A percentile compares a stretch with the other conserved stretches of the same genome.
These are phyloP conservation scores for Gynostemma pentaphyllum DNA, from an alignment of 306 rosid genomes.

Conservation along the genomic window DNA sequence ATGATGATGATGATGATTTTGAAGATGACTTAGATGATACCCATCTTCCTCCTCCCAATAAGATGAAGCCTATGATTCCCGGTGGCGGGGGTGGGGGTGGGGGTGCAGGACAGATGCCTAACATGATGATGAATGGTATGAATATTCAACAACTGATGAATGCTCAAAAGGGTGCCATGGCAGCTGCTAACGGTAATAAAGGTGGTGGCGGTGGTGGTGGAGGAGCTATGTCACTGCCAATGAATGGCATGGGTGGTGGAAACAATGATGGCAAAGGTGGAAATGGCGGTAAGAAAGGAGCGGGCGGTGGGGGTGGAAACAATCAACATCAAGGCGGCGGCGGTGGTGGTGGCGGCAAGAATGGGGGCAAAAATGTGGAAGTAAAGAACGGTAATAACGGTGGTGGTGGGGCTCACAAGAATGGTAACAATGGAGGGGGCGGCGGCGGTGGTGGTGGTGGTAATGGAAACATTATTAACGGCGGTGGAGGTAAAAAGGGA, in stretches of 20 bases:
- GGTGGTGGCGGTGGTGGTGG: background rate
- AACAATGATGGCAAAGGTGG: constrained; percentile 26
- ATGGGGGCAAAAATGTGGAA: constrained; percentile 25
- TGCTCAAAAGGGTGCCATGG: constrained; percentile 33
- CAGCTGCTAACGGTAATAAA: background rate
- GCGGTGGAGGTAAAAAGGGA: constrained; percentile 29
- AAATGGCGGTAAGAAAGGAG: constrained; percentile 39
- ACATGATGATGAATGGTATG: constrained; percentile 19
- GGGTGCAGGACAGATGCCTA: constrained; percentile 7
- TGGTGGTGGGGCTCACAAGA: constrained; percentile 18
- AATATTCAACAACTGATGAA: constrained; percentile 18
- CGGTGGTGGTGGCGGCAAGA: constrained; percentile 26
- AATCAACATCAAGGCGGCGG: constrained; percentile 24
- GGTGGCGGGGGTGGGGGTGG: background rate
- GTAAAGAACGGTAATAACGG: constrained; percentile 11
- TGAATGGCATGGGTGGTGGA: constrained; percentile 23
- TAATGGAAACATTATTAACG: constrained; percentile 13
- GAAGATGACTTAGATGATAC: constrained; percentile 45
- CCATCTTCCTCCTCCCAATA: constrained; percentile 23
- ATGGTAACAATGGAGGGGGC: constrained; percentile 14
- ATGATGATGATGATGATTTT: constrained; percentile 27
- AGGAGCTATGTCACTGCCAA: constrained; percentile 13
- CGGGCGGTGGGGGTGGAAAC: constrained; percentile 21
- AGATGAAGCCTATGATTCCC: constrained; percentile 26
- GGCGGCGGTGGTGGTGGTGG: constrained; percentile 18